Conservation (phyloP, 257 asterid species). For the Agastache rugosa region DNA sequence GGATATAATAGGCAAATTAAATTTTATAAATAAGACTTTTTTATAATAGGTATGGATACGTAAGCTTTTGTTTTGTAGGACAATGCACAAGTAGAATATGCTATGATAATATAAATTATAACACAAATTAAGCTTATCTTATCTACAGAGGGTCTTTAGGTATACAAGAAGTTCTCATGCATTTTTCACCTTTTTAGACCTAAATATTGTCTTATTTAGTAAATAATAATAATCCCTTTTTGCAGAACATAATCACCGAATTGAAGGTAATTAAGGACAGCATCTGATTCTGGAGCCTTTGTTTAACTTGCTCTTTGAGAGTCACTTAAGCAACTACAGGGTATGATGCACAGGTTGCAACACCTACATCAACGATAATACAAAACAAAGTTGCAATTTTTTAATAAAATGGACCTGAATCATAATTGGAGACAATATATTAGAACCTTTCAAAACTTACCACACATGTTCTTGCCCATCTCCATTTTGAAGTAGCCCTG, state of each 20-base stretch:
- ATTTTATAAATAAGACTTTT: too few species aligned
- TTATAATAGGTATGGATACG: too few species aligned
- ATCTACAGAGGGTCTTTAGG: constrained; percentile 16
- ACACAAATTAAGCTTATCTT: constrained; percentile 13
- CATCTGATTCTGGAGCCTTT: constrained; percentile 32
- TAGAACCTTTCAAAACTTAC: constrained; percentile 47
- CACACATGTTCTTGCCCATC: constrained; percentile 97
- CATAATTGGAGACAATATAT: background rate
- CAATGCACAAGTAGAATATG: background rate
- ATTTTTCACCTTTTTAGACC: constrained; percentile 19
- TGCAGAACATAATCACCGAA: constrained; percentile 14
- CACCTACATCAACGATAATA: constrained; percentile 47
- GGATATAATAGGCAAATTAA: too few species aligned
- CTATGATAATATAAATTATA: background rate
- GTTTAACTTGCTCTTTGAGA: background rate
- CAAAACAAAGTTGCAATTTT: too few species aligned
- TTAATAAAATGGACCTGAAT: background rate
- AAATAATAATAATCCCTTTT: constrained; percentile 20
- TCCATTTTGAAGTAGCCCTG: constrained; percentile 95
- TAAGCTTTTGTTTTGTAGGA: too few species aligned
- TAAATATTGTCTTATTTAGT: constrained; percentile 35
- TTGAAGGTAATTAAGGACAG: constrained; percentile 18
- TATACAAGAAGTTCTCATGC: constrained; percentile 13
- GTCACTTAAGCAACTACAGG: constrained; percentile 56
- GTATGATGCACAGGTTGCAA: constrained; percentile 80